Percentiles rank a stretch among this genome's conserved stretches.
Evolutionary conservation across 225 moss, liverwort and hornwort species (phyloP).

Genomic region (Sphagnum tenellum): DNA sequence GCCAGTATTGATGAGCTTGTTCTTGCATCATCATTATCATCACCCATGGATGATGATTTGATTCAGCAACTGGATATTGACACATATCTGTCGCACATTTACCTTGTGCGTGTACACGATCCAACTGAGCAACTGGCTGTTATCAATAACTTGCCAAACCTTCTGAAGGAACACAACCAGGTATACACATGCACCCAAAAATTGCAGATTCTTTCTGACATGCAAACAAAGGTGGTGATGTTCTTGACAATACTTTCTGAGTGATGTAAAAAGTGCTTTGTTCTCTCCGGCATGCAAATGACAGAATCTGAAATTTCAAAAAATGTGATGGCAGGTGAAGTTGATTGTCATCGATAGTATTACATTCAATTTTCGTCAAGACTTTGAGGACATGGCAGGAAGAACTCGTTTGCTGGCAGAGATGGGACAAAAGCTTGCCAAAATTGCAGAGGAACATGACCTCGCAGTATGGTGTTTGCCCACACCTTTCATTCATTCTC

Average conservation of each 20-base stretch:
- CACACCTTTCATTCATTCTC: not conserved
- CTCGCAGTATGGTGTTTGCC: conserved; percentile 58
- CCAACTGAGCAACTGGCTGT: conserved; percentile 83
- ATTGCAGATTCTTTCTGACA: too few species aligned
- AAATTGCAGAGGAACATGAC: conserved; percentile 65
- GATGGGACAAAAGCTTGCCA: conserved; percentile 70
- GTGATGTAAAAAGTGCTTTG: too few species aligned
- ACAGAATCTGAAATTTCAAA: not conserved
- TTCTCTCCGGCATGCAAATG: too few species aligned
- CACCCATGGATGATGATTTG: conserved; percentile 3
- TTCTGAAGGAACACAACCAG: conserved; percentile 49
- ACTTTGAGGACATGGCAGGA: conserved; percentile 79
- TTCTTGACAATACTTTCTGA: too few species aligned
- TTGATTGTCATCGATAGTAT: conserved; percentile 89
- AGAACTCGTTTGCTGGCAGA: conserved; percentile 72
- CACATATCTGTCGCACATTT: conserved; percentile 58
- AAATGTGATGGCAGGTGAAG: conserved; percentile 58
- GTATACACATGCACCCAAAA: conserved; percentile 11
- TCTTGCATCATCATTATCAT: conserved; percentile 24
- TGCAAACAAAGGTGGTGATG: too few species aligned
- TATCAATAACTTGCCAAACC: conserved; percentile 60
- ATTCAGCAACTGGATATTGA: conserved; percentile 26
- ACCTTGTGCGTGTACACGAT: conserved; percentile 82
- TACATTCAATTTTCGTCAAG: conserved; percentile 93
- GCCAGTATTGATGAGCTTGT: conserved; percentile 43